A percentile compares a stretch with the other conserved stretches of the same genome.
Evolutionary conservation across 1,139 yeast genomes (phyloP).

Genomic region (Diutina pseudorugosa): DNA sequence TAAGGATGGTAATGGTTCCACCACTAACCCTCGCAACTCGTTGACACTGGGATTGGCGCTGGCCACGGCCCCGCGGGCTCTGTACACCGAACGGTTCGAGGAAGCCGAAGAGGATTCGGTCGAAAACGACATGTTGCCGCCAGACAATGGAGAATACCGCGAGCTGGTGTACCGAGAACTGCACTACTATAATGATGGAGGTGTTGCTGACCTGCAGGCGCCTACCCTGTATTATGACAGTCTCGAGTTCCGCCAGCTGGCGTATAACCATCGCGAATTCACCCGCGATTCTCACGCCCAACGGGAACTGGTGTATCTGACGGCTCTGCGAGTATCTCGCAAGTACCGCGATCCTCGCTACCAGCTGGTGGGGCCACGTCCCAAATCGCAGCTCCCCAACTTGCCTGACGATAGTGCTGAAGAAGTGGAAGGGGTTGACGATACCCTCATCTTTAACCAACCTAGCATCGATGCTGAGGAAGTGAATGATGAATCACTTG

Average conservation of each 20-base stretch:
- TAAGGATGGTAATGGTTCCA: slow-evolving; percentile 16
- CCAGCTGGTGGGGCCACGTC: background rate
- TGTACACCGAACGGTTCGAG: slow-evolving; percentile 7
- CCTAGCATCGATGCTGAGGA: background rate
- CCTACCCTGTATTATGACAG: background rate
- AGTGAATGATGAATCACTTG: background rate
- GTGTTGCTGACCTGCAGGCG: background rate
- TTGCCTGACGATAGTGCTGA: slow-evolving; percentile 1
- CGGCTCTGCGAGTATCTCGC: background rate
- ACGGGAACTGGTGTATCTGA: slow-evolving; percentile 3
- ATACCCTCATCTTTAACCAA: background rate
- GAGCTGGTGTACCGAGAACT: slow-evolving; percentile 1
- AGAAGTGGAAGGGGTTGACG: background rate
- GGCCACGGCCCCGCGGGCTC: background rate
- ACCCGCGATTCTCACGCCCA: background rate
- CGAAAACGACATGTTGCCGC: background rate
- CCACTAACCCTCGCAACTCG: slow-evolving; percentile 12
- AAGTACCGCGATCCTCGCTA: background rate
- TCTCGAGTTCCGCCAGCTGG: background rate
- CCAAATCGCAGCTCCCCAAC: background rate
- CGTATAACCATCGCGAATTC: background rate
- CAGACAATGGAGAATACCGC: background rate
- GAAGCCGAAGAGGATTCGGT: slow-evolving; percentile 13
- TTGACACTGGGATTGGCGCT: slow-evolving; percentile 9
- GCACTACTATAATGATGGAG: background rate